These are phyloP conservation scores for Bonia amplexicaulis DNA, from an alignment of 176 grass and related monocot species.

Conservation along the genomic window DNA sequence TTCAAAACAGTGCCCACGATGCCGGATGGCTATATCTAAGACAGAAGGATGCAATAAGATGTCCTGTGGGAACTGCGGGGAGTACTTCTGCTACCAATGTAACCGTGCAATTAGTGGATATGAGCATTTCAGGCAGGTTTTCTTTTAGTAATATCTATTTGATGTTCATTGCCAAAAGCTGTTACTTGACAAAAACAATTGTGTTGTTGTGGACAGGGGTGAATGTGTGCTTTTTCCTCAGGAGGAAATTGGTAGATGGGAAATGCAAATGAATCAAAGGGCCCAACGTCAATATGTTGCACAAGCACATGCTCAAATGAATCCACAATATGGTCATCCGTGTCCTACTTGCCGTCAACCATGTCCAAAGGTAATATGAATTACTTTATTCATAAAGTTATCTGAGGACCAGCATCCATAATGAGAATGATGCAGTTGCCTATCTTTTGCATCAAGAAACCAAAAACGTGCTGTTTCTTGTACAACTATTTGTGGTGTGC, in stretches of 20 bases:
- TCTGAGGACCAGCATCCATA: neutral
- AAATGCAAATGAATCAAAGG: conserved; percentile 59
- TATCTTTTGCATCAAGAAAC: conserved; percentile 3
- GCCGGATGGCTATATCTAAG: conserved; percentile 75
- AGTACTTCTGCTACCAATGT: conserved; percentile 76
- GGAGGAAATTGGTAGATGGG: conserved; percentile 68
- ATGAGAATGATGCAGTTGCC: neutral
- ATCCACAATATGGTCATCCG: conserved; percentile 27
- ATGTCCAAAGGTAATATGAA: conserved; percentile 48
- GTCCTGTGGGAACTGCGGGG: conserved; percentile 52
- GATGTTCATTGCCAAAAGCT: neutral
- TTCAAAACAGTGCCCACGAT: conserved; percentile 65
- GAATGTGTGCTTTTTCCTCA: conserved; percentile 54
- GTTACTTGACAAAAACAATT: conserved; percentile 15
- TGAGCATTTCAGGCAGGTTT: conserved; percentile 73
- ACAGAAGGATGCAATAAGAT: conserved; percentile 91
- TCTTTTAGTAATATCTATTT: conserved; percentile 7
- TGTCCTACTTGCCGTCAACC: conserved; percentile 62
- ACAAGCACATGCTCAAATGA: conserved; percentile 40
- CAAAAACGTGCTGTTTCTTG: conserved; percentile 14
- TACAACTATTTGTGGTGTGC: neutral
- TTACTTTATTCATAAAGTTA: neutral
- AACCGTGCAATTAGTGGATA: conserved; percentile 66
- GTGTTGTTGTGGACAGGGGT: conserved; percentile 35
- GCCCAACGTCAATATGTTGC: conserved; percentile 36